A percentile compares a stretch with the other conserved stretches of the same genome.
phyloP scores from a whole-genome alignment of 179 eudicot genomes.

The Silene coronaria region DNA sequence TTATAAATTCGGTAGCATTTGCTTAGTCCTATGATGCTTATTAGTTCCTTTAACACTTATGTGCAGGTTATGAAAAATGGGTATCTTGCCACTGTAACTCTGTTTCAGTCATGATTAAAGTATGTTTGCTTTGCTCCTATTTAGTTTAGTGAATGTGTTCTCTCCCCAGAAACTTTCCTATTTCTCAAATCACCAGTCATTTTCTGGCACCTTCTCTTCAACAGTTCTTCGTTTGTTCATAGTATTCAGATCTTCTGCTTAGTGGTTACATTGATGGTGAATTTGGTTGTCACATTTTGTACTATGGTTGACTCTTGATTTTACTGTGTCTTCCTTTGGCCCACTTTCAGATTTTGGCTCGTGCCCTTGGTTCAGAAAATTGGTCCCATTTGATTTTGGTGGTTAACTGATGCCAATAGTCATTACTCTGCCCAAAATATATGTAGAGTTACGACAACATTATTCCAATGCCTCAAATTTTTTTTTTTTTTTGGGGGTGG shows the following conservation, averaged over 20 bases:
- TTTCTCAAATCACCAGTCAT: neutral
- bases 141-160: neutral
- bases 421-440: neutral
- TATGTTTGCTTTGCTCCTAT: constrained; percentile 12
- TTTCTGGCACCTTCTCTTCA: neutral
- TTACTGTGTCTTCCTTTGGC: neutral
- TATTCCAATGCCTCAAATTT: no score
- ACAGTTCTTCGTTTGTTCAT: neutral
- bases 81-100: constrained; percentile 81
- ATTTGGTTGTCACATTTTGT: neutral
- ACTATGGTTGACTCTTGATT: neutral
- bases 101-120: constrained; percentile 66
- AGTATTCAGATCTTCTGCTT: neutral
- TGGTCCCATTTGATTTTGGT: no score
- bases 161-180: neutral
- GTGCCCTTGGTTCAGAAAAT: neutral
- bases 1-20: neutral
- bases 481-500: no score
- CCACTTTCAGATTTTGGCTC: neutral
- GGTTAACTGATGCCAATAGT: neutral
- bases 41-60: neutral
- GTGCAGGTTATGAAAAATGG: constrained; percentile 94
- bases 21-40: constrained; percentile 6
- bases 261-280: constrained; percentile 5
- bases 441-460: no score